phyloP scores from a whole-genome alignment of 257 asterid species.

The Plantago elongata region DNA sequence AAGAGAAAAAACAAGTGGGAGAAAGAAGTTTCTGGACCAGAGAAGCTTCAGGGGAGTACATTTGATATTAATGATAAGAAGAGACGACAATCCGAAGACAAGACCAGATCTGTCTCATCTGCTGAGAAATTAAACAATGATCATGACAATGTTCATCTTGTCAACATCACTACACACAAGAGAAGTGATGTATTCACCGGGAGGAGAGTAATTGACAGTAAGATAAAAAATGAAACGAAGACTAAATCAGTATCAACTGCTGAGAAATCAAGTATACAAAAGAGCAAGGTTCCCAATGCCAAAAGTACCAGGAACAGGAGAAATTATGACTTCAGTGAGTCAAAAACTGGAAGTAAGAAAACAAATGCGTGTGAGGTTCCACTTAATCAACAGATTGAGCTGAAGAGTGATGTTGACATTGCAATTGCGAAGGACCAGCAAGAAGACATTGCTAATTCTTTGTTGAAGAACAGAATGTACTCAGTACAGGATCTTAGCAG shows the following conservation, averaged over 20 bases:
- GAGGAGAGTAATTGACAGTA: no score
- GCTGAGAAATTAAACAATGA: background rate
- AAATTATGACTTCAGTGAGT: slow-evolving; percentile 28
- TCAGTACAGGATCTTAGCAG: slow-evolving; percentile 26
- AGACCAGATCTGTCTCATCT: slow-evolving; percentile 28
- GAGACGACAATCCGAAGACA: slow-evolving; percentile 31
- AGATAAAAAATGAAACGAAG: background rate
- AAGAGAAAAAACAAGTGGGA: slow-evolving; percentile 30
- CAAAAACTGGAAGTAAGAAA: slow-evolving; percentile 30
- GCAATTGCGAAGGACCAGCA: slow-evolving; percentile 34
- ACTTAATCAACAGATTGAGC: slow-evolving; percentile 30
- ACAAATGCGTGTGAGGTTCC: slow-evolving; percentile 27
- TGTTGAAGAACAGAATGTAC: slow-evolving; percentile 30
- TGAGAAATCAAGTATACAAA: slow-evolving; percentile 32
- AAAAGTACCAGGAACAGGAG: slow-evolving; percentile 30
- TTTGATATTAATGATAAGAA: slow-evolving; percentile 29
- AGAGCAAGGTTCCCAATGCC: slow-evolving; percentile 26
- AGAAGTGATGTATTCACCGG: no score
- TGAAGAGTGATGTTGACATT: slow-evolving; percentile 25
- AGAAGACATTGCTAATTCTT: slow-evolving; percentile 30
- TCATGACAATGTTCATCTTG: no score
- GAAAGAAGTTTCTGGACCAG: slow-evolving; percentile 32
- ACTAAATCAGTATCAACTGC: slow-evolving; percentile 28
- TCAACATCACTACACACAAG: no score
- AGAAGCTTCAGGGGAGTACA: slow-evolving; percentile 26